Base-by-base conservation (phyloP, 2,329 filamentous ascomycete species). In the Alternaria brassicicola region DNA sequence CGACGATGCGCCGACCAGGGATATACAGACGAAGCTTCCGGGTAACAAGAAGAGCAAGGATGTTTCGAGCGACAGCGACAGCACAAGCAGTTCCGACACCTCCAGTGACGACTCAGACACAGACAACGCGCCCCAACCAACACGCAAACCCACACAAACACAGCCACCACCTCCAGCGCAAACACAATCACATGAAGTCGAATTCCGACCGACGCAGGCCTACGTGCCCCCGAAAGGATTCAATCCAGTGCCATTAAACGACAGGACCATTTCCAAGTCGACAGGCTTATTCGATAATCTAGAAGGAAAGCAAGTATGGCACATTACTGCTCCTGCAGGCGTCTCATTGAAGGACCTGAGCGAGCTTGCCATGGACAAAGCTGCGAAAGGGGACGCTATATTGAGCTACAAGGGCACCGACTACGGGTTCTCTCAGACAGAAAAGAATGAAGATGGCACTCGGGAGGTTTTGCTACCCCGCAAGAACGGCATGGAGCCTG, bases 271-370 rank as follows among this genome's bases (percentile, higher is more conserved):
- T 8, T 76, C 72, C 8, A 71, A 69, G 38, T 55, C 69, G 6
- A 52, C 69, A 8, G 79, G 84, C 21, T 76, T 89, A 52, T 86
- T 90, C 67, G 83, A 80, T 67, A 85, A 86, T 66, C 73, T 89
- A 7, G 79, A 86, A 55, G 88, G 88, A 62, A 92, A 92, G 79
- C 88, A 93, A 73, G 81, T 93, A 58, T 93, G 90, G 90, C 91
- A 92, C 74, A 91, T 93, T 67, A 91, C 88, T 9, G 88, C 89
- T 3, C 90, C 90, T 2, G 84, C 87, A 6, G 86, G 86, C 10
- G 79, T 92, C 3, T 86, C 89, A n/a, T 83, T 93, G 55, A 86
- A 85, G 10, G 82, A 89, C 1, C 78, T 93, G 45, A 85, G 87
- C 70, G 83, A 88, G 63, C 79, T 92, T 60, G 83, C 88, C 35